Percentiles rank a stretch among this genome's conserved stretches.
Evolutionary conservation across 78 protist species (phyloP).

Genomic region (Dictyostelium purpureum): DNA sequence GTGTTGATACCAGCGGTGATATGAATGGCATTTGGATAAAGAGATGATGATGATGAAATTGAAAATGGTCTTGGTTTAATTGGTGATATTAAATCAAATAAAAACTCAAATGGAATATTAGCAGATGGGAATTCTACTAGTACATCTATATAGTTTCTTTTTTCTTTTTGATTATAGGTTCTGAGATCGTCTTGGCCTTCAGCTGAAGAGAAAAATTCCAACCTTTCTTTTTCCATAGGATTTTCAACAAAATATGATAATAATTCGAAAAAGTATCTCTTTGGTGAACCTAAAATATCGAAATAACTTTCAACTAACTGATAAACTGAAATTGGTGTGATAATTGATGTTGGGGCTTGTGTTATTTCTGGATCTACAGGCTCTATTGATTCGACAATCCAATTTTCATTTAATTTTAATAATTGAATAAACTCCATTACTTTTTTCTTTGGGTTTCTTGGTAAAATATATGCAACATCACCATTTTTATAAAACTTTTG

Average conservation of each 20-base stretch:
- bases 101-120: slow-evolving; percentile 64
- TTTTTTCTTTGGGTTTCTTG: slow-evolving; percentile 29
- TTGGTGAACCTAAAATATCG: slow-evolving; percentile 79
- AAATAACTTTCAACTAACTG: slow-evolving; percentile 41
- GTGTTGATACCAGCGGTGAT: slow-evolving; percentile 65
- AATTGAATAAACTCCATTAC: slow-evolving; percentile 34
- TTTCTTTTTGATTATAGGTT: slow-evolving; percentile 72
- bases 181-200: slow-evolving; percentile 81
- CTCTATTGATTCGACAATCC: slow-evolving; percentile 23
- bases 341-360: slow-evolving; percentile 5
- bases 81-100: slow-evolving; percentile 77
- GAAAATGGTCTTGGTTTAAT: slow-evolving; percentile 83
- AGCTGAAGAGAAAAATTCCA: slow-evolving; percentile 64
- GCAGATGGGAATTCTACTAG: slow-evolving; percentile 53
- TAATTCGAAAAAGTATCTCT: slow-evolving; percentile 81
- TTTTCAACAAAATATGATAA: slow-evolving; percentile 47
- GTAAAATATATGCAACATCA: slow-evolving; percentile 79
- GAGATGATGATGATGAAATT: slow-evolving; percentile 71
- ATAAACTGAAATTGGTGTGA: slow-evolving; percentile 30
- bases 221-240: slow-evolving; percentile 62
- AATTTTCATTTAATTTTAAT: slow-evolving; percentile 13
- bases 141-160: slow-evolving; percentile 77
- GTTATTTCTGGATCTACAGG: slow-evolving; percentile 31
- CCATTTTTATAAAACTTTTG: slow-evolving; percentile 41
- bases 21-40: slow-evolving; percentile 25